phyloP scores from a whole-genome alignment of 2,329 filamentous ascomycete species.

The Sporothrix euskadiensis region DNA sequence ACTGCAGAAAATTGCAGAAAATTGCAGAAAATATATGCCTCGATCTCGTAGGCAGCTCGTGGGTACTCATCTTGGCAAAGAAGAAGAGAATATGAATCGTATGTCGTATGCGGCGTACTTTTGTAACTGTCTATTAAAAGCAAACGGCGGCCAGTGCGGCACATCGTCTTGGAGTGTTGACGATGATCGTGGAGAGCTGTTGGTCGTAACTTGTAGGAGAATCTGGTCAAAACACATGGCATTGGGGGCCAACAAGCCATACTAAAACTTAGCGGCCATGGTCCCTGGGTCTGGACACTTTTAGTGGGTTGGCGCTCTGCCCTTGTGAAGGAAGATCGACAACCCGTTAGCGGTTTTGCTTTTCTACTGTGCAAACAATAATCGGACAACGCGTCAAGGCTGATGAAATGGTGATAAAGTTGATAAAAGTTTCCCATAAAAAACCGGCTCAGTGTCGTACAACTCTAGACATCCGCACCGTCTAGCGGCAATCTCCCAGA shows the following conservation, averaged over 20 bases:
- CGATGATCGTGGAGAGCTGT: neutral
- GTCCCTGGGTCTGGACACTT: neutral
- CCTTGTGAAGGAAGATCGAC: neutral
- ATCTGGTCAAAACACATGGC: neutral
- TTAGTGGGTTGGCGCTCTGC: neutral
- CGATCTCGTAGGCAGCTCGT: neutral
- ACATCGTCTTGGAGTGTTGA: neutral
- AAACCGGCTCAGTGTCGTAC: neutral
- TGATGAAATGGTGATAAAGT: neutral
- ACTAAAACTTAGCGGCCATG: neutral
- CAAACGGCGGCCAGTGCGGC: neutral
- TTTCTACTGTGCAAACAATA: neutral
- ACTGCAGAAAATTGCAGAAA: neutral
- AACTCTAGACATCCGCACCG: conserved; percentile 2
- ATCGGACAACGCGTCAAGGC: neutral
- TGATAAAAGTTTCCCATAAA: neutral
- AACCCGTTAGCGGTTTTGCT: neutral
- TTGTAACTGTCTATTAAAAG: neutral
- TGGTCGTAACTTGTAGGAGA: neutral
- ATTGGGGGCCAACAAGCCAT: neutral
- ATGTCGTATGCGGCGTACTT: neutral
- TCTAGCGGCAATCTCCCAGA: conserved; percentile 4
- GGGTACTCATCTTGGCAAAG: neutral
- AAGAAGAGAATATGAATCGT: neutral
- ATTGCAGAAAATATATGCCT: neutral